Evolutionary conservation across 2,329 filamentous ascomycete species (phyloP).

Genomic region (Dryadomyces sulphureus): DNA sequence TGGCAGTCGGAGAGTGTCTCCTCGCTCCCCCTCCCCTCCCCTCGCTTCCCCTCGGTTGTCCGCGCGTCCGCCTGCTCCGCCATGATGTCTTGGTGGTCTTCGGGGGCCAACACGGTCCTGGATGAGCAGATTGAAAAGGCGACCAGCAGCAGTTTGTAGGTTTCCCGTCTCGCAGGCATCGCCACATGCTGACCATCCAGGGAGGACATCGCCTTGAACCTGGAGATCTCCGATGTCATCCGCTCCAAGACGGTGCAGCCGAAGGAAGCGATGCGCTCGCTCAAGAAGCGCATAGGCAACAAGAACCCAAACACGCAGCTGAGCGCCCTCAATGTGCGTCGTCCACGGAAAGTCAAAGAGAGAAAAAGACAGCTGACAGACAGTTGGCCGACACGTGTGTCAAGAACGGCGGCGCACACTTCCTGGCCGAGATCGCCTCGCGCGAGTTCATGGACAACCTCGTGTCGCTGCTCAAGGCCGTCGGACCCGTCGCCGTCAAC

Average conservation of each 20-base stretch:
- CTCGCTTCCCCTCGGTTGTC: background rate
- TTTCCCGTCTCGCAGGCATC: background rate
- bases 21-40: no score
- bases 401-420: conserved; percentile 94
- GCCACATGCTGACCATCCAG: conserved; percentile 26
- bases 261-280: conserved; percentile 92
- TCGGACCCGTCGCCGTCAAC: conserved; percentile 61
- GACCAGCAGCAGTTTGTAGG: conserved; percentile 83
- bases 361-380: background rate
- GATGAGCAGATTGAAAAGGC: conserved; percentile 96
- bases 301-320: conserved; percentile 97
- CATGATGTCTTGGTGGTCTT: conserved; percentile 94
- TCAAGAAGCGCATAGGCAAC: conserved; percentile 89
- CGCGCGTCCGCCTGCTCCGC: background rate
- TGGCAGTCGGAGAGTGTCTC: no score
- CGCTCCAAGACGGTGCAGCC: conserved; percentile 94
- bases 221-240: conserved; percentile 96
- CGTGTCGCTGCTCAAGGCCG: conserved; percentile 73
- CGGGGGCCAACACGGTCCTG: conserved; percentile 74
- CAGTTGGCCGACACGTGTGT: conserved; percentile 94
- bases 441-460: conserved; percentile 98
- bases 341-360: background rate
- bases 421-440: conserved; percentile 87
- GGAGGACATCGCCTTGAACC: conserved; percentile 91
- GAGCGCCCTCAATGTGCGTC: conserved; percentile 70